Percentiles rank a stretch among this genome's conserved stretches.
phyloP scores from a whole-genome alignment of 2,329 filamentous ascomycete genomes.

The Cladorrhinum sp. region DNA sequence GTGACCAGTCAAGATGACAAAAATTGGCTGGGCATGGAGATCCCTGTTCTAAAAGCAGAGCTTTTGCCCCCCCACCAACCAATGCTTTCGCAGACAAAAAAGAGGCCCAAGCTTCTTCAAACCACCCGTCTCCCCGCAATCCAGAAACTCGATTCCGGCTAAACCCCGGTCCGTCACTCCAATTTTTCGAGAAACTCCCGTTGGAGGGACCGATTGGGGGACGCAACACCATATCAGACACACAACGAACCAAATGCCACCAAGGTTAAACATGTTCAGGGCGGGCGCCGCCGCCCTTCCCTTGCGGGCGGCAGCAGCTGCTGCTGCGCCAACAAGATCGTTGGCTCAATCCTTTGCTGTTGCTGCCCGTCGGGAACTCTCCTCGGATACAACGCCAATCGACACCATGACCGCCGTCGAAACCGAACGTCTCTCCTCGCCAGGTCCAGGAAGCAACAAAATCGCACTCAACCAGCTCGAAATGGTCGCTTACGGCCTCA shows the following conservation, averaged over 20 bases:
- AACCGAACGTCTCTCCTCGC: too few species aligned
- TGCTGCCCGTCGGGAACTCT: slow-evolving; percentile 8
- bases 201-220: not conserved
- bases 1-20: too few species aligned
- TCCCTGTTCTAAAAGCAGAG: too few species aligned
- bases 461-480: slow-evolving; percentile 38
- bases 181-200: slow-evolving; percentile 16
- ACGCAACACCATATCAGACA: slow-evolving; percentile 4
- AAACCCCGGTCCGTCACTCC: slow-evolving; percentile 16
- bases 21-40: too few species aligned
- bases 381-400: slow-evolving; percentile 15
- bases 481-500: slow-evolving; percentile 33
- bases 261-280: slow-evolving; percentile 47
- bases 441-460: too few species aligned
- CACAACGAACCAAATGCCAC: slow-evolving; percentile 45
- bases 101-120: not conserved
- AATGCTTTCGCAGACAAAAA: not conserved
- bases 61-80: too few species aligned
- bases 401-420: too few species aligned
- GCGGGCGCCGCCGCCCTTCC: not conserved
- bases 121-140: too few species aligned
- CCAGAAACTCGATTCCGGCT: slow-evolving; percentile 15
- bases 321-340: not conserved
- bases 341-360: slow-evolving; percentile 29
- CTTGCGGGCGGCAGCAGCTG: not conserved